A percentile compares a stretch with the other conserved stretches of the same genome.
These are phyloP conservation scores for Penicillium roqueforti DNA, from an alignment of 495 filamentous ascomycete species.

Conservation along the genomic window DNA sequence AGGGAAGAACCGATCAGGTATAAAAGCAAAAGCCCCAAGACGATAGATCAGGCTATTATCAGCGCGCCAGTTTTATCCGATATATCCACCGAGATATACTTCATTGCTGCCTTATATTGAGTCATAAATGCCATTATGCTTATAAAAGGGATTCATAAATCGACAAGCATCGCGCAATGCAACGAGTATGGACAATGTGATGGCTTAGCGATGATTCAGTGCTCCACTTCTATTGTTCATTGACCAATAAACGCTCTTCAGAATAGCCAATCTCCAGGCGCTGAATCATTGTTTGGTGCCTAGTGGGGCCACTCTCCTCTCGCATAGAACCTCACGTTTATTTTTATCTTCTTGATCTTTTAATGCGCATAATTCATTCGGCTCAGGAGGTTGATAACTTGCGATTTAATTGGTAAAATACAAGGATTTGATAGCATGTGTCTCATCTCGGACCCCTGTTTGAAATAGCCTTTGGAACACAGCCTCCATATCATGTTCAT, in stretches of 20 bases:
- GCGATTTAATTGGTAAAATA: background rate
- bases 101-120: background rate
- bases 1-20: background rate
- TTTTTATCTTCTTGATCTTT: too few relatives aligned
- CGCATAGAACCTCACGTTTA: background rate
- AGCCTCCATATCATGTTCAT: background rate
- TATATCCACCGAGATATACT: background rate
- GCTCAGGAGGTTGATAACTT: background rate
- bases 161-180: background rate
- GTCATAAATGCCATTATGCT: background rate
- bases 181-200: background rate
- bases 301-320: background rate
- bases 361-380: background rate
- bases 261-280: background rate
- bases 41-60: background rate
- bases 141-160: background rate
- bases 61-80: background rate
- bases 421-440: background rate
- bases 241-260: background rate
- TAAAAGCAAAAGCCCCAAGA: background rate
- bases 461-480: background rate
- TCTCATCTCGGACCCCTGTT: background rate
- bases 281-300: constrained; percentile 1
- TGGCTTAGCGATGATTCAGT: constrained; percentile 1
- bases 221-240: background rate